Base-by-base conservation (phyloP, 768 basidiomycete genomes). In the Tulasnella sp. region DNA sequence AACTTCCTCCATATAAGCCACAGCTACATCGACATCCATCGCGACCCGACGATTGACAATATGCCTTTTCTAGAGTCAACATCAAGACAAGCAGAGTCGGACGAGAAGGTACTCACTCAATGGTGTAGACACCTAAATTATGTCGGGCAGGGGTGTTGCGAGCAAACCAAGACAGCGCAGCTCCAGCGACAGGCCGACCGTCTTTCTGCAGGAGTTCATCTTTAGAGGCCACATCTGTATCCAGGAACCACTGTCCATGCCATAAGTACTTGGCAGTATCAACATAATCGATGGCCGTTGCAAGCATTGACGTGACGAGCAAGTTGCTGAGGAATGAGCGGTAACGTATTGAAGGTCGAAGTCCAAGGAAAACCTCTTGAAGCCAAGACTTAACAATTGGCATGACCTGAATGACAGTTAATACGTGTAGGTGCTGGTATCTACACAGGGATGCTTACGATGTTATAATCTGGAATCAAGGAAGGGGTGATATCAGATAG, bases 301-400 rank as follows among this genome's bases (percentile, higher is more conserved):
- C 54, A 11, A 74, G 34, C 45, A 74, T 74, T 29, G 45, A 38
- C 1, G 73, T 38, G n/a, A 74, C 52, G 31, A 74, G 49, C 49
- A 74, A 38, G 36, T 74, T 58, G 54, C 49, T 58, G 12, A 74
- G 54, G 45, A 58, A 52, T 36, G 42, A 52, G 6, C 36, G 73
- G 5, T 37, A 52, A 22, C 36, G 71, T 15, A 38, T 17, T 14
- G 42, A 25, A 9, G 73, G 73, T 19, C 45, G 7, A 19, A 49
- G 73, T 17, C 36, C 49, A 19, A 37, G 9, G 29, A 74, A 58
- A 29, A 54, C 49, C 37, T 74, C 73, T 39, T 74, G 45, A 31
- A 74, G 45, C 73, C 73, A 74, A 22, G 45, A 38, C 73, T 58
- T 74, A 2, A 58, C 45, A 19, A 74, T 64, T 22, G 73, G 34